Evolutionary conservation across 139 green algal species (phyloP).

Genomic region (Marvania coccoides): DNA sequence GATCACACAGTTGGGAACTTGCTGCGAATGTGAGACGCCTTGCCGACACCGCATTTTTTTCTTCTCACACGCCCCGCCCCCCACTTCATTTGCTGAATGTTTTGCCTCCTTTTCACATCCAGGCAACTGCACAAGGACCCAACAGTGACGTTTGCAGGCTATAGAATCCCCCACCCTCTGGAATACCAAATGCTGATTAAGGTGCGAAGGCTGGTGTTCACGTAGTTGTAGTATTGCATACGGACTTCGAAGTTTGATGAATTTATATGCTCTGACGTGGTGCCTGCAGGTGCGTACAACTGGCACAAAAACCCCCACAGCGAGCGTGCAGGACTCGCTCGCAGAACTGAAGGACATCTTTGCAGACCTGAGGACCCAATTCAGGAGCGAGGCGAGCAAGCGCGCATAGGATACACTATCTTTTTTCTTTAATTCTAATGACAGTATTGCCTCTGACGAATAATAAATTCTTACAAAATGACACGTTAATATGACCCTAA

Average conservation of each 20-base stretch:
- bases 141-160: conserved; percentile 84
- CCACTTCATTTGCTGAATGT: neutral
- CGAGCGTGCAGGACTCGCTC: conserved; percentile 40
- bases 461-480: neutral
- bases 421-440: too few species aligned
- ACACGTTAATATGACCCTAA: neutral
- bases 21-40: conserved; percentile 57
- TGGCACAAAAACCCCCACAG: conserved; percentile 38
- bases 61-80: neutral
- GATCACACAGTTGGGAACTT: conserved; percentile 95
- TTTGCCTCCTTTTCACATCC: conserved; percentile 2
- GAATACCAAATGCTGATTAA: conserved; percentile 80
- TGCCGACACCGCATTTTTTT: neutral
- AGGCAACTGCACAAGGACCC: conserved; percentile 59
- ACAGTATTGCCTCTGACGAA: too few species aligned
- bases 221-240: neutral
- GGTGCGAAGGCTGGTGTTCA: conserved; percentile 14
- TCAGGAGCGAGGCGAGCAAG: too few species aligned
- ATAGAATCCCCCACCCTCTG: conserved; percentile 90
- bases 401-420: too few species aligned
- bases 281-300: conserved; percentile 53
- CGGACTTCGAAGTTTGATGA: neutral
- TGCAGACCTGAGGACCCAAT: conserved; percentile 7
- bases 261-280: neutral
- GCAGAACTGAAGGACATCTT: conserved; percentile 40